Conservation (phyloP, 495 filamentous ascomycete genomes). For the Xylaria acuta region DNA sequence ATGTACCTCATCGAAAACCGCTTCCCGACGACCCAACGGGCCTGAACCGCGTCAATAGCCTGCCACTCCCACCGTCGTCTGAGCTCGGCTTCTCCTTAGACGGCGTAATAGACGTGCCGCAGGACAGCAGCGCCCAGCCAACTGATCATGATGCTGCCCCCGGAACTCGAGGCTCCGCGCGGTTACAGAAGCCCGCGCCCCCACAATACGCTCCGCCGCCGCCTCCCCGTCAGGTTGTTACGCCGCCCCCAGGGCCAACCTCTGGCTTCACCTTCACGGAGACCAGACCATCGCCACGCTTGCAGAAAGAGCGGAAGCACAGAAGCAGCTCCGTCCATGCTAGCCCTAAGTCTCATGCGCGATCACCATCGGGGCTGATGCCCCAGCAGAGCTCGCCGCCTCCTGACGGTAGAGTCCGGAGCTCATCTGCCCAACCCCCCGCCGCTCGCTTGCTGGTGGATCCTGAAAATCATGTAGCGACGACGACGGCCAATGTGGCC, state of each 20-base stretch:
- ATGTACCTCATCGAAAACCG: slow-evolving; percentile 35
- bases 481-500: slow-evolving; percentile 26
- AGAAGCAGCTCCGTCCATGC: slow-evolving; percentile 38
- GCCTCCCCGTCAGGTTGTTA: slow-evolving; percentile 21
- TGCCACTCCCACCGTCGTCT: slow-evolving; percentile 27
- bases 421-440: slow-evolving; percentile 49
- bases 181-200: slow-evolving; percentile 35
- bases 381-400: slow-evolving; percentile 37
- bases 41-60: slow-evolving; percentile 31
- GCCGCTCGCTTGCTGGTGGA: slow-evolving; percentile 25
- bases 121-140: slow-evolving; percentile 17
- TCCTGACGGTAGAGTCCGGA: slow-evolving; percentile 41
- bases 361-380: slow-evolving; percentile 22
- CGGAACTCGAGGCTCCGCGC: slow-evolving; percentile 2
- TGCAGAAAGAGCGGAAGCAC: slow-evolving; percentile 37
- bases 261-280: slow-evolving; percentile 37
- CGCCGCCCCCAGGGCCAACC: slow-evolving; percentile 30
- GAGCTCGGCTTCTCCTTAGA: slow-evolving; percentile 11
- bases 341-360: slow-evolving; percentile 26
- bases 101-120: not conserved
- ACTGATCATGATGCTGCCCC: slow-evolving; percentile 17
- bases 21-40: slow-evolving; percentile 29
- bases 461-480: slow-evolving; percentile 38
- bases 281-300: slow-evolving; percentile 34
- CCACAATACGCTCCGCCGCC: slow-evolving; percentile 24